Evolutionary conservation across 495 filamentous ascomycete genomes (phyloP).

Genomic region (Hypoxylon fragiforme): DNA sequence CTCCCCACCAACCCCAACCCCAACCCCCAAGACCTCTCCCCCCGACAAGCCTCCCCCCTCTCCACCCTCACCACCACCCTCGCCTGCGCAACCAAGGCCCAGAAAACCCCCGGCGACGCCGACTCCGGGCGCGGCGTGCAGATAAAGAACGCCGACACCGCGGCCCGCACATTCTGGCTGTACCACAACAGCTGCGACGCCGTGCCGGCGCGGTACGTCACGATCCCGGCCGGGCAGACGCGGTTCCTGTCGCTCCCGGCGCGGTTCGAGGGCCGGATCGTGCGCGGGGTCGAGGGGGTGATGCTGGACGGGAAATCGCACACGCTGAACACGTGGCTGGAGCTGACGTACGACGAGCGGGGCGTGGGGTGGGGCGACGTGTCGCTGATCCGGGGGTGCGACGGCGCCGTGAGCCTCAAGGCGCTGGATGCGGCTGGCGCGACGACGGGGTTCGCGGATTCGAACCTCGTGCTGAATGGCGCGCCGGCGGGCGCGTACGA

Average conservation of each 20-base stretch:
- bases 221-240: conserved; percentile 16
- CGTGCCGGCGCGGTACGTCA: conserved; percentile 30
- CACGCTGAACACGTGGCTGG: conserved; percentile 34
- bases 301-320: conserved; percentile 30
- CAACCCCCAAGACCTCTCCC: neutral
- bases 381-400: conserved; percentile 33
- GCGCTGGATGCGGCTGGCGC: conserved; percentile 18
- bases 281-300: conserved; percentile 19
- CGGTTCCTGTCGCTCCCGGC: conserved; percentile 27
- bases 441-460: conserved; percentile 16
- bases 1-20: neutral
- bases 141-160: conserved; percentile 25
- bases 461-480: conserved; percentile 10
- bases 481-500: conserved; percentile 8
- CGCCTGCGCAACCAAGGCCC: conserved; percentile 6
- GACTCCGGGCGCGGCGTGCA: conserved; percentile 19
- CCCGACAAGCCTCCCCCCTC: neutral
- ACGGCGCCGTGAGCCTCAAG: conserved; percentile 26
- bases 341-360: conserved; percentile 34
- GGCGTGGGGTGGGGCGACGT: conserved; percentile 39
- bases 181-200: conserved; percentile 37
- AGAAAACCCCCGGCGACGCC: conserved; percentile 1
- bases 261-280: conserved; percentile 30
- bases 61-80: neutral
- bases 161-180: conserved; percentile 27